Percentiles rank a stretch among this genome's conserved stretches.
These are phyloP conservation scores for Myxozyma monticola DNA, from an alignment of 805 yeast genomes.

Conservation along the genomic window DNA sequence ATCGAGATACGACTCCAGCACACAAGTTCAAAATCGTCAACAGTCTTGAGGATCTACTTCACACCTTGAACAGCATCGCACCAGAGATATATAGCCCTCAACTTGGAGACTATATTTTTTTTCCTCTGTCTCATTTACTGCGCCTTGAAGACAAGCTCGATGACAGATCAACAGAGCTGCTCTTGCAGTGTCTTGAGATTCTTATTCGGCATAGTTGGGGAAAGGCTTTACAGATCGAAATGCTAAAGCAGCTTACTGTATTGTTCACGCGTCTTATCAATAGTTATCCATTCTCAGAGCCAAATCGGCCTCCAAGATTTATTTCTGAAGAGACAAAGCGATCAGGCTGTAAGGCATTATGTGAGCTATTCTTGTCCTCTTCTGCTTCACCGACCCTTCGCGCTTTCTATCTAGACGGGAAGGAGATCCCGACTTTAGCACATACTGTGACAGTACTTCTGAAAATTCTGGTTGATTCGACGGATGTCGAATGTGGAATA, in stretches of 20 bases:
- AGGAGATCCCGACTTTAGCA: slow-evolving; percentile 48
- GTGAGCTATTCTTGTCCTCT: slow-evolving; percentile 25
- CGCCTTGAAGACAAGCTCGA: slow-evolving; percentile 48
- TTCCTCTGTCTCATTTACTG: slow-evolving; percentile 58
- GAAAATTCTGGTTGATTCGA: slow-evolving; percentile 38
- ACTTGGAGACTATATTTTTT: slow-evolving; percentile 62
- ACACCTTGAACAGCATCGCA: slow-evolving; percentile 13
- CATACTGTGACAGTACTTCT: slow-evolving; percentile 50
- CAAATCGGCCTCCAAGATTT: slow-evolving; percentile 42
- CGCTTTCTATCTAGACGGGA: slow-evolving; percentile 38
- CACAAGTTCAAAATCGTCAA: slow-evolving; percentile 22
- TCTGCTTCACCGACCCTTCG: slow-evolving; percentile 24
- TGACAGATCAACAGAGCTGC: slow-evolving; percentile 48
- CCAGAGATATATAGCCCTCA: slow-evolving; percentile 20
- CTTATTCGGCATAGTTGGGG: slow-evolving; percentile 54
- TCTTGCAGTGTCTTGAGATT: slow-evolving; percentile 47
- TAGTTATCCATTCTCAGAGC: too few species aligned
- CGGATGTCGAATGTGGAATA: slow-evolving; percentile 34
- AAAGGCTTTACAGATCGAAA: slow-evolving; percentile 41
- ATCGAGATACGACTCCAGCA: slow-evolving; percentile 11
- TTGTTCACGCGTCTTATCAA: slow-evolving; percentile 50
- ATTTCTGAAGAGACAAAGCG: slow-evolving; percentile 41
- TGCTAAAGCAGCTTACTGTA: slow-evolving; percentile 51
- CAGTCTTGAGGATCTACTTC: slow-evolving; percentile 25
- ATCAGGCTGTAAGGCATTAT: slow-evolving; percentile 29